Evolutionary conservation across 345 rosid species (phyloP).

Genomic region (Populus davidiana): DNA sequence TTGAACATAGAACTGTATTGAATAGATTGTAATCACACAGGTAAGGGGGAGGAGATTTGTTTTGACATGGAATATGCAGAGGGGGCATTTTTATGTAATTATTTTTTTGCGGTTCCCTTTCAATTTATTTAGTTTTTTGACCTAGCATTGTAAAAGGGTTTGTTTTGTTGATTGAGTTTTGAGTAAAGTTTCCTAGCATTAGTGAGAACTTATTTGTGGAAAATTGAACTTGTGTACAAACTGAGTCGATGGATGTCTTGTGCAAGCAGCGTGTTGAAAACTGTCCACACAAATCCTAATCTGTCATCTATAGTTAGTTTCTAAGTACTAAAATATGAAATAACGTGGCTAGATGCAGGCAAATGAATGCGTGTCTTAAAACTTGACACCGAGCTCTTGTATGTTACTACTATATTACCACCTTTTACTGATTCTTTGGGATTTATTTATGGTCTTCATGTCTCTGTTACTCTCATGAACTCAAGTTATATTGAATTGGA

Average conservation of each 20-base stretch:
- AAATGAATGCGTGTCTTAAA: neutral
- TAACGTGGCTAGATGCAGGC: neutral
- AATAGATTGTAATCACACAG: neutral
- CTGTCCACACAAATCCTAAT: neutral
- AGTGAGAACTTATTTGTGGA: neutral
- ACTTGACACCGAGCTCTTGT: neutral
- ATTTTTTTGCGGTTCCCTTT: neutral
- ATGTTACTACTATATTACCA: neutral
- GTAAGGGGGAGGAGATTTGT: neutral
- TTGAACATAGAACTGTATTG: neutral
- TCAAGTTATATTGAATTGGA: slow-evolving; percentile 3
- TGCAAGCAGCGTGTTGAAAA: neutral
- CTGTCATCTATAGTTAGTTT: neutral
- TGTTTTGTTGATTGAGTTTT: neutral
- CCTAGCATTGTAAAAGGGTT: neutral
- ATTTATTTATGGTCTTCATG: neutral
- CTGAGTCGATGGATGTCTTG: neutral
- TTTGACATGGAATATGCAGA: neutral
- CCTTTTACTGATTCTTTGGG: neutral
- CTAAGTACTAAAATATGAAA: neutral
- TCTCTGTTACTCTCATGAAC: neutral
- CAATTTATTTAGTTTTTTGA: neutral
- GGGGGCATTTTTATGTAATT: neutral
- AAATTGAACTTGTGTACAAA: neutral
- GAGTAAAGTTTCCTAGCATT: neutral